Conservation (phyloP, 768 basidiomycete species). For the Russula foetens region DNA sequence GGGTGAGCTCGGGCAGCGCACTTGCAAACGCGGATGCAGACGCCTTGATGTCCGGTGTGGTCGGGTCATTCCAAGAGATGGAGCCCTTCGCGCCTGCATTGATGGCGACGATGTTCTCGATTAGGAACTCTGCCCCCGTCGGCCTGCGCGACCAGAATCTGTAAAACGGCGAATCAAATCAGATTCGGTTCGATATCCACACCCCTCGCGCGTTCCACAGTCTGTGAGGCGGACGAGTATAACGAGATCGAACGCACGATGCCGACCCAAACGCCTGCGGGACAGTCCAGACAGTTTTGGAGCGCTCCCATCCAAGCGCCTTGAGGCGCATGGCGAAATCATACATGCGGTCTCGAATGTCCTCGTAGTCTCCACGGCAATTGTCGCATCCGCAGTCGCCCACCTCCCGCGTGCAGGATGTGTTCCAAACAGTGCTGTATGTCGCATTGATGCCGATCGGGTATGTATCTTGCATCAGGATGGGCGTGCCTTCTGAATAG, state of each 20-base stretch:
- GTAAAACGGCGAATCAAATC: background rate
- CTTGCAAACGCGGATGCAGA: constrained; percentile 29
- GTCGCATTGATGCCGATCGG: constrained; percentile 51
- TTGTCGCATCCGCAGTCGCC: constrained; percentile 72
- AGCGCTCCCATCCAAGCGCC: constrained; percentile 58
- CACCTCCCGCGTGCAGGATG: constrained; percentile 52
- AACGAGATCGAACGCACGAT: constrained; percentile 25
- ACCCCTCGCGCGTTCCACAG: too few species aligned
- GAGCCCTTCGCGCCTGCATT: constrained; percentile 57
- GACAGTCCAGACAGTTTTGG: constrained; percentile 70
- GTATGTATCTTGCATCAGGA: constrained; percentile 64
- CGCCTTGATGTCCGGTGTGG: constrained; percentile 31
- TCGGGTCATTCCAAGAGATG: constrained; percentile 38
- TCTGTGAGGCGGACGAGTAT: too few species aligned
- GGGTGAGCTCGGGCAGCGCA: constrained; percentile 21
- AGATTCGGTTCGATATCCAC: too few species aligned
- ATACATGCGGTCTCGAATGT: constrained; percentile 60
- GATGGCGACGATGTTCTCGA: constrained; percentile 56
- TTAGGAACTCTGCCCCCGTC: constrained; percentile 61
- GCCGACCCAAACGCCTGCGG: constrained; percentile 72
- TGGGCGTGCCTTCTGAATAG: constrained; percentile 57
- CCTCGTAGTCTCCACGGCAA: constrained; percentile 60
- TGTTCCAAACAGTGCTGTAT: constrained; percentile 52
- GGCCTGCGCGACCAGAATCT: constrained; percentile 58
- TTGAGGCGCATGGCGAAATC: constrained; percentile 52